Evolutionary conservation across 441 rosid species (phyloP).

Genomic region (Erysimum pusillum): DNA sequence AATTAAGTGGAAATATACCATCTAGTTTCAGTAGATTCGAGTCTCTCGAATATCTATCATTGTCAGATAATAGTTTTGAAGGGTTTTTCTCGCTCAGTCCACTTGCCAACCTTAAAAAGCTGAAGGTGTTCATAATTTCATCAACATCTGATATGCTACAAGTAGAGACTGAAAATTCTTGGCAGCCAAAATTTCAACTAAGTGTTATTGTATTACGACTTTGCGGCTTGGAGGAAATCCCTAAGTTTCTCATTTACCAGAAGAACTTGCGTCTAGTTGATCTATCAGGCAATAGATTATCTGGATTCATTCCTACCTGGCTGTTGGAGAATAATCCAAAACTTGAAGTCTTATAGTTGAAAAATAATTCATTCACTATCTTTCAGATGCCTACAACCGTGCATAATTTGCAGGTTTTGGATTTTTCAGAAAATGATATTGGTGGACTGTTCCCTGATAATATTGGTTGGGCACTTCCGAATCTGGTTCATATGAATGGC

Average conservation of each 20-base stretch:
- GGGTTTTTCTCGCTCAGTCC: conserved; percentile 12
- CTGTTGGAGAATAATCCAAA: conserved; percentile 30
- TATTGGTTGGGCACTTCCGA: neutral
- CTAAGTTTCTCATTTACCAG: conserved; percentile 35
- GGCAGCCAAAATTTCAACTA: conserved; percentile 32
- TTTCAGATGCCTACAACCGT: conserved; percentile 21
- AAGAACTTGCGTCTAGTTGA: conserved; percentile 22
- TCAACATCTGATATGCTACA: conserved; percentile 3
- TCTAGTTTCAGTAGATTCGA: neutral
- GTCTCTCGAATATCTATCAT: conserved; percentile 28
- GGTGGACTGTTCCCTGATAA: neutral
- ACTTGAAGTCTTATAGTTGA: conserved; percentile 5
- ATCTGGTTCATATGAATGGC: neutral
- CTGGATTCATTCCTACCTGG: conserved; percentile 29
- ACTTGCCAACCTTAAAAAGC: conserved; percentile 31
- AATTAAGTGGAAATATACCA: conserved; percentile 11
- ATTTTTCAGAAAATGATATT: neutral
- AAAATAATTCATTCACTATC: conserved; percentile 1
- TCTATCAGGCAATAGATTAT: conserved; percentile 36
- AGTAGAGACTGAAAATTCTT: conserved; percentile 1
- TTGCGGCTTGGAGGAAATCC: conserved; percentile 33
- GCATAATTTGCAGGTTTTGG: neutral
- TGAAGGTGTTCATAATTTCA: conserved; percentile 32
- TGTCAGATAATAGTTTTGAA: neutral
- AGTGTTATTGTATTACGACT: neutral